Base-by-base conservation (phyloP, 1,284 basidiomycete genomes). In the Austroboletus novae-zelandiae region DNA sequence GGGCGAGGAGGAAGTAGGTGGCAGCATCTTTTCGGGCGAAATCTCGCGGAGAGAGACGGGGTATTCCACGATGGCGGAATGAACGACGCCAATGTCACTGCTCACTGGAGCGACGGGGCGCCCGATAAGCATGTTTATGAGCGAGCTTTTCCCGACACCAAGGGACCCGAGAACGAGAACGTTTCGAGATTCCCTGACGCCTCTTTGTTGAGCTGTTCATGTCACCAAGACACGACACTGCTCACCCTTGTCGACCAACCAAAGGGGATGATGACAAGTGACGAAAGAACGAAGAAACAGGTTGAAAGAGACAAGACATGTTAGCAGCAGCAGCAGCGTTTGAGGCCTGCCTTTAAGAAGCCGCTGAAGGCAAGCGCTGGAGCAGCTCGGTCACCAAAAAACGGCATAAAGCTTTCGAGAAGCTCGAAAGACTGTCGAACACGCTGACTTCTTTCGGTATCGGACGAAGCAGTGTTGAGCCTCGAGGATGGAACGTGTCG, bases 111-210 rank as follows among this genome's bases (percentile, higher is more conserved):
- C 56, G 35, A 64, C 59, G 1, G 40, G 8, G 25, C 18, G 52
- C 25, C 63, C 63, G 50, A 57, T 34, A 5, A 67, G 50, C 53
- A 64, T 57, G 45, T 64, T 67, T 20, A 66, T 44, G 37, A 67
- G 54, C 36, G 65, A 62, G 54, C 61, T 60, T 47, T 67, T 65
- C 14, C 65, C 61, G 17, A 64, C 53, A 17, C 63, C 65, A 18
- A 63, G 57, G 10, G 63, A 62, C 9, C 65, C 61, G 20, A 63
- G 51, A 40, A 66, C 35, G 48, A 67, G n/a, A 1, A 63, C 48
- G 13, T 61, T 59, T 40, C 42, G 45, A 14, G 43, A 62, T 9
- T 43, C 36, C 36, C 60, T 61, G 18, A 32, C 5, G 27, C 9
- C n/a, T 37, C 25, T 14, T 11, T 23, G 17, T 18, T 51, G 48